A percentile compares a stretch with the other conserved stretches of the same genome.
phyloP scores from a whole-genome alignment of 2,329 filamentous ascomycete species.

The Exophiala dermatitidis region DNA sequence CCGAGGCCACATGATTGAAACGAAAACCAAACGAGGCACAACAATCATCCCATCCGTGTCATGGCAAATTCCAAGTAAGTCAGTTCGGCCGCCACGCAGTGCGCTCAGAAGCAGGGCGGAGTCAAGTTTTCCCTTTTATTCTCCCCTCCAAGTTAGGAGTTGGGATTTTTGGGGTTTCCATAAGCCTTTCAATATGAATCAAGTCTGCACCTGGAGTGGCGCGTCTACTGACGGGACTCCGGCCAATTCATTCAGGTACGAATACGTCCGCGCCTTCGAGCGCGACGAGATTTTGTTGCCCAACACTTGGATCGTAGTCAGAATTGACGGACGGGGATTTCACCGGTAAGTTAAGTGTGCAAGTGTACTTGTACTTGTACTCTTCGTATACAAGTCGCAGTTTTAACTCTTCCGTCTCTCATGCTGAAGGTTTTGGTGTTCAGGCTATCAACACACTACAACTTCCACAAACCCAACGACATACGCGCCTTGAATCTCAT shows the following conservation, averaged over 20 bases:
- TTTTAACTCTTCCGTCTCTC: neutral
- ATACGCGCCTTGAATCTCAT: constrained; percentile 79
- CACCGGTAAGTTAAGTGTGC: constrained; percentile 59
- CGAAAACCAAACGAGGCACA: no score
- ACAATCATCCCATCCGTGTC: no score
- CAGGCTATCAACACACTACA: constrained; percentile 75
- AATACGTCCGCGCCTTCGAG: constrained; percentile 90
- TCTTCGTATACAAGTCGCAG: neutral
- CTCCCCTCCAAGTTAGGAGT: no score
- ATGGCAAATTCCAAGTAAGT: neutral
- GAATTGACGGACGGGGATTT: constrained; percentile 89
- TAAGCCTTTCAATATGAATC: neutral
- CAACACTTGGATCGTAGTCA: constrained; percentile 92
- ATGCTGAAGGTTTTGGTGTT: neutral
- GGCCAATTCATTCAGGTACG: constrained; percentile 55
- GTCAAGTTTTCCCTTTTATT: no score
- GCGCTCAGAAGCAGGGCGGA: no score
- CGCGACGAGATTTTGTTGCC: constrained; percentile 70
- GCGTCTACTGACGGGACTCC: neutral
- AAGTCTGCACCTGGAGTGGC: neutral
- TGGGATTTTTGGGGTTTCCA: no score
- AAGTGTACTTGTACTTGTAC: neutral
- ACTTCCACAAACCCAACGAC: constrained; percentile 90
- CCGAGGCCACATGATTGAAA: neutral
- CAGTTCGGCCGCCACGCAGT: no score